Conservation (phyloP, 495 filamentous ascomycete species). For the Neurospora sp. region DNA sequence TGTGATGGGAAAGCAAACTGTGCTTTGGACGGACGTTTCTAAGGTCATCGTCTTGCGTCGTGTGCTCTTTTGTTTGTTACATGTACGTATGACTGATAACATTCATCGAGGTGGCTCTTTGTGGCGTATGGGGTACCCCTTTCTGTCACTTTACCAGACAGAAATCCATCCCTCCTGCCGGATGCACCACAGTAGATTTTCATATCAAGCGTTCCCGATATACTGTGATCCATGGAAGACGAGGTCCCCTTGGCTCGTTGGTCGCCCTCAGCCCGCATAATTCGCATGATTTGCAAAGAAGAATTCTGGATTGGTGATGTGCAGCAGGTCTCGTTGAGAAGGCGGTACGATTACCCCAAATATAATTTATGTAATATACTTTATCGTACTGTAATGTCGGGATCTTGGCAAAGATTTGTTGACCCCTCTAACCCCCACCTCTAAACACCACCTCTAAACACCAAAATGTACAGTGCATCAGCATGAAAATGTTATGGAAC, state of each 20-base stretch:
- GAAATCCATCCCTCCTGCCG: neutral
- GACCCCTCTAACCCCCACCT: neutral
- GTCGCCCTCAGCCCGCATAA: neutral
- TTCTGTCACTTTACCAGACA: neutral
- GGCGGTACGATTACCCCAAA: neutral
- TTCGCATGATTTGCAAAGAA: neutral
- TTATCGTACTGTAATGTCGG: neutral
- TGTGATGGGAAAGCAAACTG: neutral
- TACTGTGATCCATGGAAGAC: neutral
- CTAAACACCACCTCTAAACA: neutral
- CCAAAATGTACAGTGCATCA: neutral
- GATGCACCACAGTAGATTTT: neutral
- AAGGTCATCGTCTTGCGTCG: neutral
- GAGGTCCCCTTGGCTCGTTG: neutral
- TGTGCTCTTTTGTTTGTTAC: neutral
- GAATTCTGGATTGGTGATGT: neutral
- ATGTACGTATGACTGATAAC: neutral
- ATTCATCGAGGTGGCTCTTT: neutral
- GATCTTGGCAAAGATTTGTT: neutral
- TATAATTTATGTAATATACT: neutral
- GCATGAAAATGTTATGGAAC: neutral
- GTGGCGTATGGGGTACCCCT: neutral
- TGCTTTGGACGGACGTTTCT: neutral
- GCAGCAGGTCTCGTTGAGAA: neutral
- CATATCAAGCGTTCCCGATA: neutral